Evolutionary conservation across 2,329 filamentous ascomycete genomes (phyloP).

Genomic region (Hawksworthiomyces lignivorus): DNA sequence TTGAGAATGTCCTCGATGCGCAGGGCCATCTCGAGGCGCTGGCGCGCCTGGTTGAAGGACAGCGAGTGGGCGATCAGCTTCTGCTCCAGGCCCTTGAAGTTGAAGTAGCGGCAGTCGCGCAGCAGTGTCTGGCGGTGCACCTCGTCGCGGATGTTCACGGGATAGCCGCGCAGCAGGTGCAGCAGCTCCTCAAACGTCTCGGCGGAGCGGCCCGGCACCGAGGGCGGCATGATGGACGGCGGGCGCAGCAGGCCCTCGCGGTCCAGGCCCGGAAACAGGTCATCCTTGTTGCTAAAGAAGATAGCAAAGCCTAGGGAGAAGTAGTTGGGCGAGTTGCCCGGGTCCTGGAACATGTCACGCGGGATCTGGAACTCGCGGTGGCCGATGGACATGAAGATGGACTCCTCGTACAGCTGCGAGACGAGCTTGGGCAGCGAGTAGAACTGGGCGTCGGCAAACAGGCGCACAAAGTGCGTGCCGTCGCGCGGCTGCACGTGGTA

Average conservation of each 20-base stretch:
- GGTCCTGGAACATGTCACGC: constrained; percentile 74
- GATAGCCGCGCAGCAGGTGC: constrained; percentile 76
- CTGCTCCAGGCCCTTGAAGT: constrained; percentile 87
- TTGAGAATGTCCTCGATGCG: constrained; percentile 83
- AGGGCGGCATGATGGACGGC: constrained; percentile 75
- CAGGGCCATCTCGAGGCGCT: constrained; percentile 67
- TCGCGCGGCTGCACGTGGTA: constrained; percentile 80
- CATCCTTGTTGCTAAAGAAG: constrained; percentile 73
- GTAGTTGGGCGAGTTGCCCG: constrained; percentile 91
- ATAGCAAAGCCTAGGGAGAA: constrained; percentile 85
- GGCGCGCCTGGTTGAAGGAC: constrained; percentile 62
- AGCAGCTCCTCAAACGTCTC: constrained; percentile 78
- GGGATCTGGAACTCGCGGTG: constrained; percentile 83
- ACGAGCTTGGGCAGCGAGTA: constrained; percentile 76
- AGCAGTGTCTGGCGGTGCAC: constrained; percentile 70
- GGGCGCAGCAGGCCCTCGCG: constrained; percentile 73
- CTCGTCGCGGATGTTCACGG: constrained; percentile 66
- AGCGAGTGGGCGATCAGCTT: constrained; percentile 71
- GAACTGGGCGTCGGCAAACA: constrained; percentile 93
- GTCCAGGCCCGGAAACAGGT: constrained; percentile 80
- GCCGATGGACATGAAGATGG: constrained; percentile 88
- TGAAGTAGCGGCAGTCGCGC: constrained; percentile 84
- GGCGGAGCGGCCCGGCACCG: constrained; percentile 72
- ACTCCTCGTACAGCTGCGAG: constrained; percentile 83
- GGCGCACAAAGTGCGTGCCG: constrained; percentile 78